Evolutionary conservation across 106 monocot genomes (phyloP).

Genomic region (Dendrobium officinale): DNA sequence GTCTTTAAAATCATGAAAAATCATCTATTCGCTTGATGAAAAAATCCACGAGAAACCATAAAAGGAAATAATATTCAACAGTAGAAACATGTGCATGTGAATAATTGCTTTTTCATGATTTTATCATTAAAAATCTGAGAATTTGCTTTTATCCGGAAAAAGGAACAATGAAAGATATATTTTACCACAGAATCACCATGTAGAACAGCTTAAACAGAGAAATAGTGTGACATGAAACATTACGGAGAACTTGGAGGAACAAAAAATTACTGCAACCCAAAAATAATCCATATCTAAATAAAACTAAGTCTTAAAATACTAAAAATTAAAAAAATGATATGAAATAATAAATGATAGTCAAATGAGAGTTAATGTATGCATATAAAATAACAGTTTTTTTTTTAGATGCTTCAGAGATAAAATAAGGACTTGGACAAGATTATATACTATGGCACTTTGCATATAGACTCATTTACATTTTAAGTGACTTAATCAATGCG

Average conservation of each 20-base stretch:
- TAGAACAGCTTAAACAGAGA: not conserved
- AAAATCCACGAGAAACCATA: not conserved
- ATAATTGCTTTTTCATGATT: no score
- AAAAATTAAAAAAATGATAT: not conserved
- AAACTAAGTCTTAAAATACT: not conserved
- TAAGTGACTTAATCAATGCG: no score
- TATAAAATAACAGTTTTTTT: not conserved
- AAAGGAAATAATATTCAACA: not conserved
- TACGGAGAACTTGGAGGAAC: not conserved
- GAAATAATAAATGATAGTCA: not conserved
- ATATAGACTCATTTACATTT: no score
- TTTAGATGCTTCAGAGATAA: not conserved
- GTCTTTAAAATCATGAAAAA: not conserved
- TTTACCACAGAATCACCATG: not conserved
- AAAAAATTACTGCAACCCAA: not conserved
- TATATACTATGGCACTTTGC: no score
- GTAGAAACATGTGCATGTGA: not conserved
- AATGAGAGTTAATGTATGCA: not conserved
- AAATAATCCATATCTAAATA: not conserved
- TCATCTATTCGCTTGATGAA: not conserved
- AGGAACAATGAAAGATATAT: not conserved
- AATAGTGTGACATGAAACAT: not conserved
- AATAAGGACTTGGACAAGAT: no score
- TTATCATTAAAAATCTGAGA: not conserved
- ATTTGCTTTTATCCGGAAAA: not conserved